Conservation (phyloP, 78 protist genomes). For the Pigoraptor vietnamica region DNA sequence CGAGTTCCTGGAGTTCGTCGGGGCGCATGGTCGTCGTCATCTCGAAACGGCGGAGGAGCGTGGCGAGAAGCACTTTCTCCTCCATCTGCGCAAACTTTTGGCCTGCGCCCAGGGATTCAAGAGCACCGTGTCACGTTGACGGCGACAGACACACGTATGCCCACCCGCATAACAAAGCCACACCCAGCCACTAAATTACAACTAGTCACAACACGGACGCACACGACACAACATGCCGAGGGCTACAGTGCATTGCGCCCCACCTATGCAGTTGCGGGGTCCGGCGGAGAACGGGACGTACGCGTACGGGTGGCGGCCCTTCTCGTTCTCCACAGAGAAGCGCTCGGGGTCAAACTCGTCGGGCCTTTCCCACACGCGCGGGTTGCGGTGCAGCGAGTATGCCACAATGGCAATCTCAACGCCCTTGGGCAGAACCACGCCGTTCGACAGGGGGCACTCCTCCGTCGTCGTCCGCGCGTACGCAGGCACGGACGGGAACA, state of each 20-base stretch:
- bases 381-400: not conserved
- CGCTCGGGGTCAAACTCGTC: not conserved
- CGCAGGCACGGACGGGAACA: not conserved
- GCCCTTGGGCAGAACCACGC: not conserved
- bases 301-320: not conserved
- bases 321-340: not conserved
- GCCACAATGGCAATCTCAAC: not conserved
- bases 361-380: not conserved
- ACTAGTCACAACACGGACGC: not conserved
- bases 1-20: not conserved
- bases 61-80: not conserved
- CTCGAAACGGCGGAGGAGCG: not conserved
- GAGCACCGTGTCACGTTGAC: too few relatives aligned
- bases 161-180: too few relatives aligned
- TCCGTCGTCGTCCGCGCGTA: not conserved
- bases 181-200: too few relatives aligned
- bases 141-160: too few relatives aligned
- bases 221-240: not conserved
- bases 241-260: not conserved
- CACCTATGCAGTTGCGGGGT: slow-evolving; percentile 2
- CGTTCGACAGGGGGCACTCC: not conserved
- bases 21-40: not conserved
- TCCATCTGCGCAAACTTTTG: not conserved
- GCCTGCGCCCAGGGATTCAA: not conserved
- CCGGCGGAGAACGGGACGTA: slow-evolving; percentile 5